Percentiles rank a stretch among this genome's conserved stretches.
Conservation (phyloP, 805 yeast genomes). For the Hanseniaspora valbyensis region DNA sequence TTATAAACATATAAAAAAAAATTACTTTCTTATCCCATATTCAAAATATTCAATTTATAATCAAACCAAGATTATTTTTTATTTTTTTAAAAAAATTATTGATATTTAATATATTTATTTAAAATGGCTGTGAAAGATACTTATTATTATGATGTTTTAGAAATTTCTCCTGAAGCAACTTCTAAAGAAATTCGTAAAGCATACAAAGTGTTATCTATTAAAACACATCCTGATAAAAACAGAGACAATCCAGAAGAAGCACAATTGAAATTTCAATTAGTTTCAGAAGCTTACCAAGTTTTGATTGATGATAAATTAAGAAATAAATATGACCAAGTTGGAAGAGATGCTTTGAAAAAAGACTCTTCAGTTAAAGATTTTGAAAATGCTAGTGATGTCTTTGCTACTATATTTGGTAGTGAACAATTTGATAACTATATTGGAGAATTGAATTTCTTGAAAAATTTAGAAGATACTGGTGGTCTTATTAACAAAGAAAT, state of each 20-base stretch:
- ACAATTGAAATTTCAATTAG: conserved; percentile 53
- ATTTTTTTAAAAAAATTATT: no score
- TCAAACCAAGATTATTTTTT: no score
- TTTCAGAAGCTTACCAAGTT: conserved; percentile 67
- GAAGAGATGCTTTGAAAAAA: conserved; percentile 62
- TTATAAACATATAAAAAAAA: no score
- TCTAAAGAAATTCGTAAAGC: conserved; percentile 66
- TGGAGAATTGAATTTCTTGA: conserved; percentile 74
- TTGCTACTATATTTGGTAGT: conserved; percentile 72
- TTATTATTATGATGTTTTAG: conserved; percentile 57
- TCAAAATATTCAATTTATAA: no score
- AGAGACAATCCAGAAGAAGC: conserved; percentile 60
- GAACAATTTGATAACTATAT: conserved; percentile 78
- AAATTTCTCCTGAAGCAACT: conserved; percentile 46
- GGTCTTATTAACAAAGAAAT: conserved; percentile 6
- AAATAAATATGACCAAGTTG: conserved; percentile 60
- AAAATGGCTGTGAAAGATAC: conserved; percentile 60
- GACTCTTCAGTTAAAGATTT: conserved; percentile 42
- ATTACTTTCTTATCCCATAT: no score
- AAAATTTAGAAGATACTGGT: conserved; percentile 43
- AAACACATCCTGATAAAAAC: conserved; percentile 73
- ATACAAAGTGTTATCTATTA: conserved; percentile 63
- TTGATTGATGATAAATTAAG: conserved; percentile 54
- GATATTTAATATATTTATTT: background rate
- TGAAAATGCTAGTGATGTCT: conserved; percentile 64